phyloP scores from a whole-genome alignment of 495 filamentous ascomycete genomes.

The Articulospora tetracladia region DNA sequence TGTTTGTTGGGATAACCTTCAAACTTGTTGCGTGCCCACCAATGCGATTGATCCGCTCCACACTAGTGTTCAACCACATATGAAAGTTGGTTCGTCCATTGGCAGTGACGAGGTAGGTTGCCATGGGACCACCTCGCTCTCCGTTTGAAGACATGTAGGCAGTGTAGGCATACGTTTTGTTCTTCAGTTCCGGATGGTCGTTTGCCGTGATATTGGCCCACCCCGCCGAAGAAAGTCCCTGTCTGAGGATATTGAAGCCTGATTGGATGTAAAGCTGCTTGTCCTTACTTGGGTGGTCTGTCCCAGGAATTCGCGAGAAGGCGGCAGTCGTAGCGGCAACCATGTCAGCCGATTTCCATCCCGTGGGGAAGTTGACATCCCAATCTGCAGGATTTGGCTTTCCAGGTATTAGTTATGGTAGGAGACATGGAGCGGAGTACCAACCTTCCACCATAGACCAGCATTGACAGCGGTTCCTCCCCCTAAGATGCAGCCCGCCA shows the following conservation, averaged over 20 bases:
- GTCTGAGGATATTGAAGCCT: conserved; percentile 53
- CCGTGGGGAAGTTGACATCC: conserved; percentile 68
- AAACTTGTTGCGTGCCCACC: conserved; percentile 62
- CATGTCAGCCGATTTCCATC: conserved; percentile 68
- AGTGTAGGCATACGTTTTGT: conserved; percentile 61
- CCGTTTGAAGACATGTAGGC: conserved; percentile 66
- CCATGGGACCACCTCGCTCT: conserved; percentile 67
- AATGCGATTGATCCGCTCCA: conserved; percentile 59
- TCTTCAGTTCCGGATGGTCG: conserved; percentile 57
- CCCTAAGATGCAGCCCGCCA: conserved; percentile 75
- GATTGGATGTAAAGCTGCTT: conserved; percentile 65
- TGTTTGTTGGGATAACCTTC: conserved; percentile 54
- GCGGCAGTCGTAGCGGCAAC: conserved; percentile 51
- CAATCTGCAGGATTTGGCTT: conserved; percentile 47
- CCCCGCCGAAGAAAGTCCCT: conserved; percentile 49
- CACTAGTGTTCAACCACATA: conserved; percentile 60
- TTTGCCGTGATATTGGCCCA: conserved; percentile 63
- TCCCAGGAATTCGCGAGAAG: conserved; percentile 68
- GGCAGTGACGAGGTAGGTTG: conserved; percentile 68
- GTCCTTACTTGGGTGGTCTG: conserved; percentile 62
- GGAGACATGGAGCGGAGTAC: background rate
- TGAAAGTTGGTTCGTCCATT: conserved; percentile 60
- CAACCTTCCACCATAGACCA: conserved; percentile 50
- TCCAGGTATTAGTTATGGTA: conserved; percentile 28
- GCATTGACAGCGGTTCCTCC: conserved; percentile 77